Conservation (phyloP, 345 rosid species). For the Syzygium aqueum region DNA sequence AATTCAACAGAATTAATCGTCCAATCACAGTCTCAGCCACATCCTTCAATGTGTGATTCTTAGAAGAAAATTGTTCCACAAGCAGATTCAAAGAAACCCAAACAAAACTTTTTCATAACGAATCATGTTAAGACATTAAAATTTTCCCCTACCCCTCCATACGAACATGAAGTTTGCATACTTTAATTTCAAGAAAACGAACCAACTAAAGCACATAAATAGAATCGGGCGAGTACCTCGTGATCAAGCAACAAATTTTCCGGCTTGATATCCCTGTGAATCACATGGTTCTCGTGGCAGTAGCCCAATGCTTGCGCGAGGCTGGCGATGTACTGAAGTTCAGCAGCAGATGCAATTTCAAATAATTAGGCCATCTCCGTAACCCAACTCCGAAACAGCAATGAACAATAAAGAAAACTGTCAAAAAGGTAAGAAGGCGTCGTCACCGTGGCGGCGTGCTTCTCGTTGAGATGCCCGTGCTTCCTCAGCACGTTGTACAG, state of each 20-base stretch:
- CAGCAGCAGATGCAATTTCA: background rate
- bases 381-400: background rate
- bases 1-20: background rate
- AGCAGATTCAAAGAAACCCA: background rate
- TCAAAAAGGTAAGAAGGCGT: background rate
- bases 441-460: slow-evolving; percentile 75
- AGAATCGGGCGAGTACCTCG: slow-evolving; percentile 36
- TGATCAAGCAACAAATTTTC: slow-evolving; percentile 96
- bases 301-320: slow-evolving; percentile 78
- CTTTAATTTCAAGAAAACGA: background rate
- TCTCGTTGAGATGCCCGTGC: slow-evolving; percentile 49
- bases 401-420: background rate
- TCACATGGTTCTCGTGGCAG: slow-evolving; percentile 88
- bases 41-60: background rate
- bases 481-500: slow-evolving; percentile 61
- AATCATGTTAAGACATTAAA: background rate
- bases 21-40: background rate
- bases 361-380: background rate
- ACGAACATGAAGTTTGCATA: background rate
- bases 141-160: background rate
- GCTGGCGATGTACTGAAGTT: slow-evolving; percentile 77
- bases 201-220: background rate
- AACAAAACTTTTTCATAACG: background rate
- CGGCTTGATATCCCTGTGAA: slow-evolving; percentile 96
- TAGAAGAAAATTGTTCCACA: background rate